Evolutionary conservation across 164 flowering plant genomes (phyloP), one percentile per base, ranked within the genome.

Genomic region (Magnolia officinalis): DNA sequence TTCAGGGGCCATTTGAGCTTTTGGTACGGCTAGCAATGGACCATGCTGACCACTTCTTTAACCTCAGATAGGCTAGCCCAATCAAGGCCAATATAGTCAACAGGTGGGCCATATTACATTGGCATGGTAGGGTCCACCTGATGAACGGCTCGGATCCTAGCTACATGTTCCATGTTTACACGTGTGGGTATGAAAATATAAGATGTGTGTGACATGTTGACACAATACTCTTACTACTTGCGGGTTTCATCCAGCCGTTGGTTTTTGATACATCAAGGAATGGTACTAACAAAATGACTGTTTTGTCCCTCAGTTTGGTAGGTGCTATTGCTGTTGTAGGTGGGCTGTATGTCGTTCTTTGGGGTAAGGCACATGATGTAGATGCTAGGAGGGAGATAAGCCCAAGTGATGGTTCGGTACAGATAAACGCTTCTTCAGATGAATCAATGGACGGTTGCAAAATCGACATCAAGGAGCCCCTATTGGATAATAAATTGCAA

Each of bases 351-450:
- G 74, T 80, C 37, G 93, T 92, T 70, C 79, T 92, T 13, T 92
- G 97, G 95, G 95, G 95, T 4, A 89, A 91, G 85, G 87, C 89
- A n/a, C 80, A 81, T 75, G 93, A 90, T 63, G 50, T 76, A 1
- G 51, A 72, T 6, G 6, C 75, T 82, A 79, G 66, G 74, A 78
- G 66, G 74, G 63, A 4, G 71, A 79, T 50, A 73, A 63, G 11
- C 76, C 8, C 2, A 58, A 70, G 21, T 50, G 37, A 77, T 45
- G 76, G 74, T 37, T 0, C 74, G 3, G 50, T 51, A 14, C 50
- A 58, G 29, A 59, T 74, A 7, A 50, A 66, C 49, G 14, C 45
- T 29, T 45, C 65, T 24, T 31, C 74, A 19, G 70, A 74, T 23
- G 65, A 80, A 24, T 16, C 79, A 8, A 18, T 19, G 58, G 18